Evolutionary conservation across 1,139 yeast species (phyloP).

Genomic region (Taiozyma sp.): DNA sequence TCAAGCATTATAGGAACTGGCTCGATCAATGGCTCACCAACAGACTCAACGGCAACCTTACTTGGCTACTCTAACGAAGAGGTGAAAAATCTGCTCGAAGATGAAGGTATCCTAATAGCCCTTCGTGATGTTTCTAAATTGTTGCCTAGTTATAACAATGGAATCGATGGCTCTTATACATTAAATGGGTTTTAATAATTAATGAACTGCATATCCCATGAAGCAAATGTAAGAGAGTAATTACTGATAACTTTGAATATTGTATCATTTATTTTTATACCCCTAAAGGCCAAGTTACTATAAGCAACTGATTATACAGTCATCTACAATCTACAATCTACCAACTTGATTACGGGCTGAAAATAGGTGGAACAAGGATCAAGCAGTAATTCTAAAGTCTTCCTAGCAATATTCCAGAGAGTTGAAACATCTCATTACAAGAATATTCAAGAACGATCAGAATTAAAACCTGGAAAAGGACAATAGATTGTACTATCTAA

Average conservation of each 20-base stretch:
- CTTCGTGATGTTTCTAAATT: not conserved
- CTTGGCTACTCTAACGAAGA: not conserved
- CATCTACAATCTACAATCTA: not conserved
- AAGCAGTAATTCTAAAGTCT: not conserved
- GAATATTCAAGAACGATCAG: not conserved
- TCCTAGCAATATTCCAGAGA: not conserved
- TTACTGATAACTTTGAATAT: not conserved
- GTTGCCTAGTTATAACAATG: not conserved
- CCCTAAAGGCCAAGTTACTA: not conserved
- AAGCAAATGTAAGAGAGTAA: too few relatives aligned
- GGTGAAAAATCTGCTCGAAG: not conserved
- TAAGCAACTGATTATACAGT: not conserved
- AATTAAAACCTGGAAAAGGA: not conserved
- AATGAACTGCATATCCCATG: not conserved
- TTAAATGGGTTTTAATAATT: not conserved
- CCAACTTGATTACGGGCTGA: not conserved
- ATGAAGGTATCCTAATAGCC: not conserved
- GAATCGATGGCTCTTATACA: not conserved
- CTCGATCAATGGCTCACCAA: not conserved
- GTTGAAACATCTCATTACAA: not conserved
- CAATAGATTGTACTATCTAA: not conserved
- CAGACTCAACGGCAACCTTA: not conserved
- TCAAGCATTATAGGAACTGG: not conserved
- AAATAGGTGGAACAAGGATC: not conserved
- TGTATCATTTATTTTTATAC: not conserved